Conservation (phyloP, 163 green algal species). For the Chlorella variabilis region DNA sequence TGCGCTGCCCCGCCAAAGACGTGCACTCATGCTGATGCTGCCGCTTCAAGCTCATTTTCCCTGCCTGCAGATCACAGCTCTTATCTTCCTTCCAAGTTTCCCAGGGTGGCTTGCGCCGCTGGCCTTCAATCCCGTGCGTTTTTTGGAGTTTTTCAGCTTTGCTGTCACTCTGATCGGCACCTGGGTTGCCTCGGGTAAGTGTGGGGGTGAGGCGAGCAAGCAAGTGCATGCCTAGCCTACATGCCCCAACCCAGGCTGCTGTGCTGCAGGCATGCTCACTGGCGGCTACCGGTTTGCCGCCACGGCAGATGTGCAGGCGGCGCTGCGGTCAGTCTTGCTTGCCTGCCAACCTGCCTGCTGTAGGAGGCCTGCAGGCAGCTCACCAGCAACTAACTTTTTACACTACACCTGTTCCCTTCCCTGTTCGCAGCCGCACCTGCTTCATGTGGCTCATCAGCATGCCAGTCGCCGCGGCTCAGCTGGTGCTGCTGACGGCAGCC, state of each 20-base stretch:
- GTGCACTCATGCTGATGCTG: background rate
- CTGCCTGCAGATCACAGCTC: slow-evolving; percentile 54
- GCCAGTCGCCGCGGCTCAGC: slow-evolving; percentile 67
- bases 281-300: slow-evolving; percentile 58
- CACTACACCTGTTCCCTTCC: too few relatives aligned
- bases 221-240: too few relatives aligned
- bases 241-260: too few relatives aligned
- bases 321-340: slow-evolving; percentile 1
- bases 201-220: too few relatives aligned
- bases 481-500: slow-evolving; percentile 70
- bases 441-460: slow-evolving; percentile 64
- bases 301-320: slow-evolving; percentile 36
- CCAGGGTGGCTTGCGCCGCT: slow-evolving; percentile 61
- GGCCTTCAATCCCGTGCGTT: slow-evolving; percentile 63
- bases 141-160: slow-evolving; percentile 66
- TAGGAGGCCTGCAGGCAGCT: too few relatives aligned
- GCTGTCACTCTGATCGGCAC: slow-evolving; percentile 48
- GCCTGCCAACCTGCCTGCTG: too few relatives aligned
- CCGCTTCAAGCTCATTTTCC: too few relatives aligned
- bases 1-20: too few relatives aligned
- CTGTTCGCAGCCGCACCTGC: slow-evolving; percentile 6
- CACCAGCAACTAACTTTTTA: too few relatives aligned
- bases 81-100: slow-evolving; percentile 50
- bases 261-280: slow-evolving; percentile 5
- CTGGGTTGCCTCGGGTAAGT: slow-evolving; percentile 55